phyloP scores from a whole-genome alignment of 1,139 yeast species.

The Magnusiomyces magnusii region DNA sequence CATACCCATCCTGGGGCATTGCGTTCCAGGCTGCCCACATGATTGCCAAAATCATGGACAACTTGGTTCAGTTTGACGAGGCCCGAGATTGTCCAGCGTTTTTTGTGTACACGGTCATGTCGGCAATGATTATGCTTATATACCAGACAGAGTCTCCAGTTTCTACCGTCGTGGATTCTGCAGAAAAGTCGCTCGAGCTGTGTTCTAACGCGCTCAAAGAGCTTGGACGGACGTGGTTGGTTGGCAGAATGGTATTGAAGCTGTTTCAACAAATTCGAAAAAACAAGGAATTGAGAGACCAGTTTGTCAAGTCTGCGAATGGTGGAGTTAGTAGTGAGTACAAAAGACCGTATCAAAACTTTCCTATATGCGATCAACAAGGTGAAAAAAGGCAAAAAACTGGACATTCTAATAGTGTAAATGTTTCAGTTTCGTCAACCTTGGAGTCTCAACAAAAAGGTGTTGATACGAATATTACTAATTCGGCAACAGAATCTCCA shows the following conservation, averaged over 20 bases:
- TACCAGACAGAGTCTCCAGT: slow-evolving; percentile 64
- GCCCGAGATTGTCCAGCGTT: slow-evolving; percentile 51
- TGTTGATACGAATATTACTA: neutral
- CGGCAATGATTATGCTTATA: slow-evolving; percentile 65
- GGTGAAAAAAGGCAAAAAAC: neutral
- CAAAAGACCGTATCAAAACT: neutral
- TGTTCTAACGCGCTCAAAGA: slow-evolving; percentile 48
- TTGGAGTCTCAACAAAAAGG: no score
- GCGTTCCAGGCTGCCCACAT: slow-evolving; percentile 81
- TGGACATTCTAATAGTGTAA: neutral
- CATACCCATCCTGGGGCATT: slow-evolving; percentile 76
- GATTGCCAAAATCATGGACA: slow-evolving; percentile 61
- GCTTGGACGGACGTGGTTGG: slow-evolving; percentile 41
- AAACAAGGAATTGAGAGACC: slow-evolving; percentile 26
- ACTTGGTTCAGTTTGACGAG: slow-evolving; percentile 46
- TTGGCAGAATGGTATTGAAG: slow-evolving; percentile 34
- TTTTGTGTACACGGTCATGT: slow-evolving; percentile 47
- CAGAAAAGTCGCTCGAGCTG: slow-evolving; percentile 48
- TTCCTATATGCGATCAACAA: neutral
- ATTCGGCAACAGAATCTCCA: neutral
- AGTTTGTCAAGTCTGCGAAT: slow-evolving; percentile 21
- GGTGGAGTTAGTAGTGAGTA: neutral
- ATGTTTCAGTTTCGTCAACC: no score
- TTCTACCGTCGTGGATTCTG: slow-evolving; percentile 50
- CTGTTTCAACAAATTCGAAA: slow-evolving; percentile 29